A percentile compares a stretch with the other conserved stretches of the same genome.
Conservation (phyloP, 1,284 basidiomycete species). For the Phellinidium pouzarii region DNA sequence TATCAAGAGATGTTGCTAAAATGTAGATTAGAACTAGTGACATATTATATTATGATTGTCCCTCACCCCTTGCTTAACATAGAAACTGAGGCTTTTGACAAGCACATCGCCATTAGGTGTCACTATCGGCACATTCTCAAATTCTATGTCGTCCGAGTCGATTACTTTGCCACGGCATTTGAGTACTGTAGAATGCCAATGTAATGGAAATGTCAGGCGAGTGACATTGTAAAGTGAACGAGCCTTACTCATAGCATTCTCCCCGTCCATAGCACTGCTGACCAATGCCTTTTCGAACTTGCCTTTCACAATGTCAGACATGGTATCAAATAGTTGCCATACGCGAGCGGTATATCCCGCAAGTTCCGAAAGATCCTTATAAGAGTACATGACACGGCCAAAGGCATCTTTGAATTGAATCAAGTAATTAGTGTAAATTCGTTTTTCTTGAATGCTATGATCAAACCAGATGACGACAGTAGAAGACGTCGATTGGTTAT, state of each 20-base stretch:
- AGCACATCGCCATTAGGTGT: conserved; percentile 95
- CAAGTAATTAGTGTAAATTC: background rate
- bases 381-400: conserved; percentile 89
- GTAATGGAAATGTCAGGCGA: background rate
- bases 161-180: conserved; percentile 74
- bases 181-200: conserved; percentile 50
- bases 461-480: conserved; percentile 66
- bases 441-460: background rate
- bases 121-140: conserved; percentile 91
- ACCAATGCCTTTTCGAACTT: conserved; percentile 88
- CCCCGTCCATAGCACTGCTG: conserved; percentile 67
- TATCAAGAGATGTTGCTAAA: conserved; percentile 81
- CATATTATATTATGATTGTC: conserved; percentile 18
- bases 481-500: conserved; percentile 91
- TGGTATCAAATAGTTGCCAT: conserved; percentile 83
- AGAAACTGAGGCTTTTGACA: conserved; percentile 79
- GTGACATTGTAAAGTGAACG: background rate
- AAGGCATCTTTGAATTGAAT: conserved; percentile 51
- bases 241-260: conserved; percentile 70
- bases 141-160: conserved; percentile 84
- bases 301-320: conserved; percentile 81
- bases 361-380: conserved; percentile 93
- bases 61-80: conserved; percentile 83
- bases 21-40: background rate
- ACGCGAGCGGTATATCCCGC: conserved; percentile 95